phyloP scores from a whole-genome alignment of 2,329 filamentous ascomycete species.

The Didymella arachidicola region DNA sequence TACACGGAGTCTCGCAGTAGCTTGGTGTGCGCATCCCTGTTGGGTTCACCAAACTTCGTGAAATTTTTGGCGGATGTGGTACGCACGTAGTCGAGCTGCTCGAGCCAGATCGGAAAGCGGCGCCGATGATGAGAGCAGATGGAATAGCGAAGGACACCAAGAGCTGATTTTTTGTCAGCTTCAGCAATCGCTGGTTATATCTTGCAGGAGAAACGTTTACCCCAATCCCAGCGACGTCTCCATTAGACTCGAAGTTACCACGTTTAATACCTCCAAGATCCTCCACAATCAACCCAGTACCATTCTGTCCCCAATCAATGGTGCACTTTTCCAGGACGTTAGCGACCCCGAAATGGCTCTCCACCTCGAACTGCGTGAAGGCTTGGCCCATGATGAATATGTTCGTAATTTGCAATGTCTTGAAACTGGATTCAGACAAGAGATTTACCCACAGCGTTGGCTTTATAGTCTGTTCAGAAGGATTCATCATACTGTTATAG shows the following conservation, averaged over 20 bases:
- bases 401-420: too few relatives aligned
- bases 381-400: neutral
- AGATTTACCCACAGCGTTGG: too few relatives aligned
- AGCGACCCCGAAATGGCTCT: neutral
- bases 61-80: too few relatives aligned
- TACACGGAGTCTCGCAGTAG: neutral
- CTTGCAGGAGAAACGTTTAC: neutral
- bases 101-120: too few relatives aligned
- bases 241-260: neutral
- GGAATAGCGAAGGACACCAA: neutral
- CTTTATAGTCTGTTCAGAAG: too few relatives aligned
- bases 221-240: neutral
- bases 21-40: neutral
- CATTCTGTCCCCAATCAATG: neutral
- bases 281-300: neutral
- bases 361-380: neutral
- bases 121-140: too few relatives aligned
- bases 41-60: too few relatives aligned
- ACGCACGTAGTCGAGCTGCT: too few relatives aligned
- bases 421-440: too few relatives aligned
- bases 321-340: neutral
- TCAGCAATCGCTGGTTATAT: too few relatives aligned
- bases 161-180: too few relatives aligned
- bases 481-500: too few relatives aligned
- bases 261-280: neutral